Evolutionary conservation across 345 rosid species (phyloP).

Genomic region (Camelina hispida): DNA sequence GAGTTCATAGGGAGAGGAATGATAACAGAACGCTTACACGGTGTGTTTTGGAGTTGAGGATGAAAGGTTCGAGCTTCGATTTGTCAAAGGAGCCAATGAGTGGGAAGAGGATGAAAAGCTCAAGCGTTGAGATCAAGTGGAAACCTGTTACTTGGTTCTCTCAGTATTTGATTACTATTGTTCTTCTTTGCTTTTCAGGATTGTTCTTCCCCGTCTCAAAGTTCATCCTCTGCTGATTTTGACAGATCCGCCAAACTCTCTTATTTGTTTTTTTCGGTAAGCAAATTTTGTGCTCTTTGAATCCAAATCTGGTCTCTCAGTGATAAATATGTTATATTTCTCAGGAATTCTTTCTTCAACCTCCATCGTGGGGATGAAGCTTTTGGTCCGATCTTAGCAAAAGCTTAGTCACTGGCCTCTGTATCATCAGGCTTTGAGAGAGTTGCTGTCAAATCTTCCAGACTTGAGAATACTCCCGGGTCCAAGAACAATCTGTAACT

Average conservation of each 20-base stretch:
- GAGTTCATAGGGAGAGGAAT: conserved; percentile 71
- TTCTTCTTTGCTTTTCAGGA: conserved; percentile 73
- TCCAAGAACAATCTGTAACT: conserved; percentile 37
- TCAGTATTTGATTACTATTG: conserved; percentile 61
- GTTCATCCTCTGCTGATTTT: conserved; percentile 69
- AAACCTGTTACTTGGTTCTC: conserved; percentile 84
- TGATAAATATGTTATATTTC: background rate
- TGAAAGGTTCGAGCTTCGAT: conserved; percentile 95
- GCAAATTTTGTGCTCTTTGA: background rate
- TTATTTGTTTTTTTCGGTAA: conserved; percentile 22
- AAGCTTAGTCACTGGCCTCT: conserved; percentile 12
- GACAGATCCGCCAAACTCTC: conserved; percentile 17
- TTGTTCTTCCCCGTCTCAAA: conserved; percentile 66
- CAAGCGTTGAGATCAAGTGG: conserved; percentile 96
- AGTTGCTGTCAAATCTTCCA: conserved; percentile 31
- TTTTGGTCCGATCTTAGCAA: conserved; percentile 53
- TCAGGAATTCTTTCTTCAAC: conserved; percentile 40
- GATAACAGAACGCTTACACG: conserved; percentile 72
- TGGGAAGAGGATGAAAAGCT: conserved; percentile 90
- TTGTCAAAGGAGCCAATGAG: conserved; percentile 78
- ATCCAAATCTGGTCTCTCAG: conserved; percentile 3
- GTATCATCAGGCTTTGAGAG: conserved; percentile 5
- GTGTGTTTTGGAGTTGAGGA: conserved; percentile 84
- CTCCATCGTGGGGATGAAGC: conserved; percentile 59
- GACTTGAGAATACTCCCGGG: conserved; percentile 1